Evolutionary conservation across 768 basidiomycete genomes (phyloP).

Genomic region (Russula earlei): DNA sequence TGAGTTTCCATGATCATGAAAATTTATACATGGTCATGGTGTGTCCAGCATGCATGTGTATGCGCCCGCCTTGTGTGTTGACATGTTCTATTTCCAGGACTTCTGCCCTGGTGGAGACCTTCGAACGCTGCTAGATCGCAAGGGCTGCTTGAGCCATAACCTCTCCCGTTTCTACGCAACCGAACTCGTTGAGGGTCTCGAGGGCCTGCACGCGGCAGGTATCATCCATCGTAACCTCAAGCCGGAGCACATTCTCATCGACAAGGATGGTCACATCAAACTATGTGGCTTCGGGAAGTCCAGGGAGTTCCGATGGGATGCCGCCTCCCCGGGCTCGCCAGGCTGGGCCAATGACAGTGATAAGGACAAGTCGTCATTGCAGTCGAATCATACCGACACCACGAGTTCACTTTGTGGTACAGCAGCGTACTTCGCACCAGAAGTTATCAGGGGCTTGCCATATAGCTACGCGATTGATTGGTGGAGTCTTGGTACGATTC

Average conservation of each 20-base stretch:
- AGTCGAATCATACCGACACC: conserved; percentile 45
- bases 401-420: conserved; percentile 91
- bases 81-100: conserved; percentile 39
- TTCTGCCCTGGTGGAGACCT: conserved; percentile 96
- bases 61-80: background rate
- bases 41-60: conserved; percentile 22
- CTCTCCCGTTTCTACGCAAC: conserved; percentile 95
- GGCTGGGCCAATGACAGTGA: conserved; percentile 71
- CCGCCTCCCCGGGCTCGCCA: conserved; percentile 43
- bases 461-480: conserved; percentile 96
- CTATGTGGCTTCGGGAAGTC: conserved; percentile 95
- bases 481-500: conserved; percentile 98
- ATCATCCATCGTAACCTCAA: conserved; percentile 98
- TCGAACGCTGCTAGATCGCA: conserved; percentile 92
- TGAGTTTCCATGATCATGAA: conserved; percentile 97
- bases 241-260: conserved; percentile 94
- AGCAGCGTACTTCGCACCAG: conserved; percentile 94
- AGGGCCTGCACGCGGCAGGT: conserved; percentile 86
- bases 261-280: conserved; percentile 89
- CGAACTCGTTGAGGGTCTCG: conserved; percentile 94
- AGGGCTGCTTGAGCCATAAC: conserved; percentile 89
- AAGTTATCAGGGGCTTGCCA: conserved; percentile 84
- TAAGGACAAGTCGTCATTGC: conserved; percentile 49
- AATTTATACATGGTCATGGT: conserved; percentile 96
- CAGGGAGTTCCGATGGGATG: conserved; percentile 72